Percentiles rank a stretch among this genome's conserved stretches.
These are phyloP conservation scores for Handroanthus guayacan DNA, from an alignment of 257 asterid species.

Conservation along the genomic window DNA sequence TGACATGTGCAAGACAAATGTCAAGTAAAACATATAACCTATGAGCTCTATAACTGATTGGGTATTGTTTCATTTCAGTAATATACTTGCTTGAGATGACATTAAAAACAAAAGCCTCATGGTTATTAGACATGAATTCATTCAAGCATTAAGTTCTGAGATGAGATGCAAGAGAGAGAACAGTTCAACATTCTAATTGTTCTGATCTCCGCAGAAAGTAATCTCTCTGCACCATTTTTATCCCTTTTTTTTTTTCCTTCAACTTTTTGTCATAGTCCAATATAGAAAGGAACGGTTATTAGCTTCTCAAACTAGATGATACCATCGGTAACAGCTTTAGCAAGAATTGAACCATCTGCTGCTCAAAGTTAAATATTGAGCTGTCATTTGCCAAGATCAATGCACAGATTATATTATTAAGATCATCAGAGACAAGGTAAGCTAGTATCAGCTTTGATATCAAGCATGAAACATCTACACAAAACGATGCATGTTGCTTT, in stretches of 20 bases:
- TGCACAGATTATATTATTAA: background rate
- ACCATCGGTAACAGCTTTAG: background rate
- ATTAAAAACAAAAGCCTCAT: background rate
- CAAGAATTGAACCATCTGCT: background rate
- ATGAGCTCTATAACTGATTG: slow-evolving; percentile 9
- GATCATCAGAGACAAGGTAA: background rate
- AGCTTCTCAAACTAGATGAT: background rate
- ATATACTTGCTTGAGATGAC: background rate
- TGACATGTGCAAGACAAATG: background rate
- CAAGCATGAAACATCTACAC: slow-evolving; percentile 18
- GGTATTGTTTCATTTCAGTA: background rate
- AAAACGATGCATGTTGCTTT: background rate
- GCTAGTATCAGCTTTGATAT: background rate
- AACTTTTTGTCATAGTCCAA: background rate
- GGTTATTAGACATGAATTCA: background rate
- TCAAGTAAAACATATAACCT: slow-evolving; percentile 24
- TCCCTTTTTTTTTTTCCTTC: background rate
- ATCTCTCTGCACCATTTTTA: background rate
- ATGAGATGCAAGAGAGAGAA: background rate
- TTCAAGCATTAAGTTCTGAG: background rate
- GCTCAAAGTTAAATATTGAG: background rate
- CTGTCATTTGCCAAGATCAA: background rate
- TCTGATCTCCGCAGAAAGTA: background rate
- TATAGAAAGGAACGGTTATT: background rate
- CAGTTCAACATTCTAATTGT: background rate